Conservation (phyloP, 75 land plant species). For the Gnetum montanum region DNA sequence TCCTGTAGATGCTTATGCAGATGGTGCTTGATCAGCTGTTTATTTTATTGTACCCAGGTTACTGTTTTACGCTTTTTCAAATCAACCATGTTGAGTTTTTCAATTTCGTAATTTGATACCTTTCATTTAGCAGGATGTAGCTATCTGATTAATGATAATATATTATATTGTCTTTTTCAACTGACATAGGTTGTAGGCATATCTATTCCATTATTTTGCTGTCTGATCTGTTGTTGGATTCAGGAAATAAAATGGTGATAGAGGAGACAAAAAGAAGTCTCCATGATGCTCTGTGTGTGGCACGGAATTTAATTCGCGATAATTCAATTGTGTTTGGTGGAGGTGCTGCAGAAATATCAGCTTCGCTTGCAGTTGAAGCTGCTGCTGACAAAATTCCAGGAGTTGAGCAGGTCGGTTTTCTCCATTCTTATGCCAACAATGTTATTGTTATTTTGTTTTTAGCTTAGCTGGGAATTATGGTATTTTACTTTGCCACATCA, state of each 20-base stretch:
- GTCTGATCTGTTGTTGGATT: not conserved
- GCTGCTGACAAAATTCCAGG: slow-evolving; percentile 96
- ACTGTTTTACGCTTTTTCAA: too few species aligned
- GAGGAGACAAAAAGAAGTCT: slow-evolving; percentile 97
- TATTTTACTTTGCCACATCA: not conserved
- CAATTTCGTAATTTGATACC: too few species aligned
- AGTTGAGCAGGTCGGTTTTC: slow-evolving; percentile 79
- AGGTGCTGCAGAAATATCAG: slow-evolving; percentile 91
- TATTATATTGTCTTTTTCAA: too few species aligned
- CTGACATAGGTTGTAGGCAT: too few species aligned
- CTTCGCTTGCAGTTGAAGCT: slow-evolving; percentile 92
- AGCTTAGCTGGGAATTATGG: not conserved
- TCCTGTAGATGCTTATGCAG: too few species aligned
- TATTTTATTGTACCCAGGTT: too few species aligned
- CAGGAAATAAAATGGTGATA: slow-evolving; percentile 98
- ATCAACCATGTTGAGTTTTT: too few species aligned
- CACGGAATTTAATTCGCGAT: slow-evolving; percentile 89
- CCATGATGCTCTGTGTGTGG: slow-evolving; percentile 98
- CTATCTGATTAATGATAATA: too few species aligned
- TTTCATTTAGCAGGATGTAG: too few species aligned
- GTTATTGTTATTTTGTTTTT: not conserved
- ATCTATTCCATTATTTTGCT: too few species aligned
- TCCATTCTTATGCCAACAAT: not conserved
- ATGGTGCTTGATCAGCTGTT: too few species aligned
- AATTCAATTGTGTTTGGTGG: slow-evolving; percentile 98